A percentile compares a stretch with the other conserved stretches of the same genome.
These are phyloP conservation scores for Leishmania tropica DNA, from an alignment of 208 protist species.

Conservation along the genomic window DNA sequence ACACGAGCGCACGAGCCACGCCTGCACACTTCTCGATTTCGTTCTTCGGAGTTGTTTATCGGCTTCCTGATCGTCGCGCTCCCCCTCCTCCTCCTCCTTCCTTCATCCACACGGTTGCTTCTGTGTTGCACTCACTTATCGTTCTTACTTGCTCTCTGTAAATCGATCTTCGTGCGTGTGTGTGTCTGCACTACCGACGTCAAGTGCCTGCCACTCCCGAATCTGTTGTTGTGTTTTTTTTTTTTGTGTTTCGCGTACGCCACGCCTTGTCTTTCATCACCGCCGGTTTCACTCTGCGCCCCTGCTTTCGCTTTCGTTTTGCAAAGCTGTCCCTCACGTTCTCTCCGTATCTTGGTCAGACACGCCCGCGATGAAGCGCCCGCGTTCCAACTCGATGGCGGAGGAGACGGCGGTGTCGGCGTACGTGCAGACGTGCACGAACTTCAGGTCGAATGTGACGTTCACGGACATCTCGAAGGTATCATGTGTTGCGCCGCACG, in stretches of 20 bases:
- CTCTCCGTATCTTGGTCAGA: conserved; percentile 3
- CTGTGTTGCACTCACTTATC: background rate
- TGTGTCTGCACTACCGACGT: background rate
- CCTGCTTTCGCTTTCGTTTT: background rate
- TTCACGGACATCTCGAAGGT: conserved; percentile 57
- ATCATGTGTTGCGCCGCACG: conserved; percentile 33
- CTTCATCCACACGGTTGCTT: background rate
- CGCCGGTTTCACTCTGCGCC: background rate
- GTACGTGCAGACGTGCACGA: conserved; percentile 52
- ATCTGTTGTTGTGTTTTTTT: background rate
- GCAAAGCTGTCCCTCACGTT: background rate
- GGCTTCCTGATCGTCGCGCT: too few species aligned
- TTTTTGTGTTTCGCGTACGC: background rate
- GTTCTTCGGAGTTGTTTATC: background rate
- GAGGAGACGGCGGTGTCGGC: conserved; percentile 40
- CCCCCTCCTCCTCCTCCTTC: background rate
- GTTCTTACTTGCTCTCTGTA: background rate
- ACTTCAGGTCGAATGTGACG: conserved; percentile 59
- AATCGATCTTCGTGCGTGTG: too few species aligned
- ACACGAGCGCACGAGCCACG: background rate
- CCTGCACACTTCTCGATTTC: background rate
- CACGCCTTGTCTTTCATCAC: background rate
- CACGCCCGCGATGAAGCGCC: conserved; percentile 28
- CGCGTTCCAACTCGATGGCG: conserved; percentile 33
- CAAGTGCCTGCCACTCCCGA: background rate